Evolutionary conservation across 2,329 filamentous ascomycete species (phyloP), one percentile per base, ranked within the genome.

Genomic region (Macroventuria anomochaeta): DNA sequence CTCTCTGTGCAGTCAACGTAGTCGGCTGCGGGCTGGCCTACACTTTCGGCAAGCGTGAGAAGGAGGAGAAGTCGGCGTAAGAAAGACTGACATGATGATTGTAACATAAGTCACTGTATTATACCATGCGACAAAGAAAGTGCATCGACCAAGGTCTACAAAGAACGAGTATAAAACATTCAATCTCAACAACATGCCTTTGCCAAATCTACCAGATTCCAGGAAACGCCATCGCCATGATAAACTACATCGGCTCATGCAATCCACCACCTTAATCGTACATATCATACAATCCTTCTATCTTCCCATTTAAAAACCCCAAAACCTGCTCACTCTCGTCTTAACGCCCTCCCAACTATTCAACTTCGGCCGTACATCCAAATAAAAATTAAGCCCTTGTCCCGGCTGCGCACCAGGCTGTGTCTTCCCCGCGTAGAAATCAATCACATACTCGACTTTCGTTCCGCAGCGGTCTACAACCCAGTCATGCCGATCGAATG

Each of bases 401-500:
- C 72, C 75, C 5, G 44, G 13, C 23, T 53, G 61, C 67, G 58
- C 73, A 52, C 70, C 75, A 43, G 69, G 74, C 48, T 75, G 73
- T 25, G 80, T 73, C 63, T 81, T 85, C 0, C 95, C 95, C 5
- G 91, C 87, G 72, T 99, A 99, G 68, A 99, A 99, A 76, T 99
- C 95, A 74, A 99, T 99, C 32, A 99, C 89, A 73, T 99, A 99
- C 67, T 97, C 95, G 41, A 99, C 79, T 68, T 85, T 85, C 17
- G 81, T 88, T 25, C 90, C 93, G 71, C 95, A 97, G 44, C 95
- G 83, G 76, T 99, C 93, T 29, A 99, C 88, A 20, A 97, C 87
- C 95, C 95, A 99, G 75, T 99, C 95, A 74, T 99, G 95, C 23
- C 95, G 83, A 77, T 99, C 95, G 75, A 99, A 99, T 1, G 95